Evolutionary conservation across 2,329 filamentous ascomycete species (phyloP), one percentile per base, ranked within the genome.

Genomic region (Phialemonium atrogriseum): DNA sequence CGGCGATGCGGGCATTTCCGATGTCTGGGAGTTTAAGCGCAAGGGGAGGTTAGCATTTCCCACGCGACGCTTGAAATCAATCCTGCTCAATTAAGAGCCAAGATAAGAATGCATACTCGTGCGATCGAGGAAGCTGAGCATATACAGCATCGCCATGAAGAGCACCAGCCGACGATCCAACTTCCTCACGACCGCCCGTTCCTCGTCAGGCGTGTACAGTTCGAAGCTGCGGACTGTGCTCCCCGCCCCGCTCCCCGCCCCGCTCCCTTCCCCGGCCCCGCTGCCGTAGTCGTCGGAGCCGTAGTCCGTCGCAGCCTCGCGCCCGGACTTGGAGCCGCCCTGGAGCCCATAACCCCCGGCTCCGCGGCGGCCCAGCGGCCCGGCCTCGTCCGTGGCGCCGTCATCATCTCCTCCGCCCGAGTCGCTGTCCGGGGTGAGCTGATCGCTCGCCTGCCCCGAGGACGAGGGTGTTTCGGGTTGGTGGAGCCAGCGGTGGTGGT

Each of bases 121-220:
- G 43, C 87, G 71, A 55, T 94, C 87, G 42, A 94, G 59, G 51
- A 94, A 94, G 40, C 79, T 82, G 39, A 94, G 64, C 66, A 93
- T 72, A 52, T 91, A 95, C 10, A 94, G 66, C 36, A 89, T 53
- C 9, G 84, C 82, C 41, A 94, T 70, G 51, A 94, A 93, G 1
- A 84, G 54, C 5, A 94, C 84, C 32, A 95, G 68, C 41, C 70
- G 74, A 34, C 74, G 67, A 53, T 94, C 87, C 44, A 94, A 76
- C 58, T 84, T 87, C 48, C 66, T 68, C 34, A 87, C 66, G 7
- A 93, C 78, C 4, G 66, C 62, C 14, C 54, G 60, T 50, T 93
- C 87, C 54, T 95, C 87, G 33, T 87, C 79, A 1, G 62, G 58
- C 4, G 69, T 69, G 36, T 70, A 73, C 13, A 58, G 48, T 48